phyloP scores from a whole-genome alignment of 2,329 filamentous ascomycete genomes.

The Fusarium algeriense region DNA sequence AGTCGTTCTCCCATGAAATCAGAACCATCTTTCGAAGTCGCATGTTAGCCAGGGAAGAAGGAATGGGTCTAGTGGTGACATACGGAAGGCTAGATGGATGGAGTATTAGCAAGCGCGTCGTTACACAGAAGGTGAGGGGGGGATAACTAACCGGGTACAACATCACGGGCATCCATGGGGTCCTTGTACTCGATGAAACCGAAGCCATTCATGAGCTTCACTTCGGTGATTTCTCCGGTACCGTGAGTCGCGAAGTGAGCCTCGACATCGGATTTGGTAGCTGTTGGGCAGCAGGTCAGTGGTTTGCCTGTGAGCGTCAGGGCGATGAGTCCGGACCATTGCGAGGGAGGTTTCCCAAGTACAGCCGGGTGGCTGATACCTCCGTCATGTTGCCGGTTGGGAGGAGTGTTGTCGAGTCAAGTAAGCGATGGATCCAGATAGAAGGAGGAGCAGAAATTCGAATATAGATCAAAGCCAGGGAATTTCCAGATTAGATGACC shows the following conservation, averaged over 20 bases:
- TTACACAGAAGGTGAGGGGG: slow-evolving; percentile 31
- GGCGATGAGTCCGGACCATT: slow-evolving; percentile 73
- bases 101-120: slow-evolving; percentile 36
- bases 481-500: slow-evolving; percentile 41
- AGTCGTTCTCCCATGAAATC: slow-evolving; percentile 98
- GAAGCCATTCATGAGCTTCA: slow-evolving; percentile 99
- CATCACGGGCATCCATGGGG: slow-evolving; percentile 96
- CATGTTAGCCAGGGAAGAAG: slow-evolving; percentile 43
- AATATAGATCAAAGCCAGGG: slow-evolving; percentile 28
- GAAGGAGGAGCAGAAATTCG: slow-evolving; percentile 21
- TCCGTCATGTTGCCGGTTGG: slow-evolving; percentile 74
- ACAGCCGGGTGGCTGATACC: slow-evolving; percentile 94
- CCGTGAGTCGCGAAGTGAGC: slow-evolving; percentile 95
- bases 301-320: slow-evolving; percentile 48
- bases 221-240: slow-evolving; percentile 96
- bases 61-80: slow-evolving; percentile 52
- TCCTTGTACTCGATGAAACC: slow-evolving; percentile 99
- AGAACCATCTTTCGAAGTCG: slow-evolving; percentile 78
- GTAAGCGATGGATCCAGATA: slow-evolving; percentile 32
- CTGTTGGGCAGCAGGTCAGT: slow-evolving; percentile 69
- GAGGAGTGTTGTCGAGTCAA: slow-evolving; percentile 29
- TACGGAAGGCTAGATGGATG: slow-evolving; percentile 68
- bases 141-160: slow-evolving; percentile 86
- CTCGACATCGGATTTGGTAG: slow-evolving; percentile 97
- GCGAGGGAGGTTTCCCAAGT: slow-evolving; percentile 96